Base-by-base conservation (phyloP, 148 eudicot species). In the Chenopodium quinoa region DNA sequence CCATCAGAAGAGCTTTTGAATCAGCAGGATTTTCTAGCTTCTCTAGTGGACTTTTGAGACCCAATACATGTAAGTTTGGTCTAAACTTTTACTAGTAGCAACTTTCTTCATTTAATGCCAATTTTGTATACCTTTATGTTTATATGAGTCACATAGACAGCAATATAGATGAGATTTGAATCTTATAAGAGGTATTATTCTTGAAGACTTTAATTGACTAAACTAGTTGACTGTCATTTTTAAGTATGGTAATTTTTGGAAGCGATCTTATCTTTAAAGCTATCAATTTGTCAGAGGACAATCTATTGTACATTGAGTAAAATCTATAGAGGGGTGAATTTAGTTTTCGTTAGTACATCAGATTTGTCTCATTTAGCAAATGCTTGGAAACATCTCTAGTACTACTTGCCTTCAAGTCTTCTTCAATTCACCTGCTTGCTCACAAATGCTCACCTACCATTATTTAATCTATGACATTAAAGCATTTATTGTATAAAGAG, bases 1-100 rank as follows among this genome's bases (percentile, higher is more conserved):
- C 95, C 46, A 89, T 94, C 37, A 79, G 85, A 81, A 94, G 84
- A 82, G 87, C 97, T 56, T 84, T 88, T 64, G 86, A 87, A 82
- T 87, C 92, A 9, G 89, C 88, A 37, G 86, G 88, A 47, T 83
- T 90, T 62, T 83, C 87, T 63, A 88, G 91, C 66, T 90, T 88
- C 73, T 84, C 85, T 76, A 79, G 89, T 62, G 91, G 84, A 60
- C 88, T 85, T 88, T 86, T 86, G 14, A 71, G 75, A 44, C 86
- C 95, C 82, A 88, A 85, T 84, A 81, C 92, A 50, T 85, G 97
- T 92, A 91, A 85, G 92, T 64, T 77, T 80, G 27, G 56, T 64
- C 23, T 71, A 71, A 25, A 71, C 5, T 37, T 16, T 7, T 71
- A 31, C 32, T 31, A 31, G 32, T 31, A 16, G 7, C 74, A 19